Base-by-base conservation (phyloP, 371 early-diverging fungal genomes). In the Apophysomyces elegans region DNA sequence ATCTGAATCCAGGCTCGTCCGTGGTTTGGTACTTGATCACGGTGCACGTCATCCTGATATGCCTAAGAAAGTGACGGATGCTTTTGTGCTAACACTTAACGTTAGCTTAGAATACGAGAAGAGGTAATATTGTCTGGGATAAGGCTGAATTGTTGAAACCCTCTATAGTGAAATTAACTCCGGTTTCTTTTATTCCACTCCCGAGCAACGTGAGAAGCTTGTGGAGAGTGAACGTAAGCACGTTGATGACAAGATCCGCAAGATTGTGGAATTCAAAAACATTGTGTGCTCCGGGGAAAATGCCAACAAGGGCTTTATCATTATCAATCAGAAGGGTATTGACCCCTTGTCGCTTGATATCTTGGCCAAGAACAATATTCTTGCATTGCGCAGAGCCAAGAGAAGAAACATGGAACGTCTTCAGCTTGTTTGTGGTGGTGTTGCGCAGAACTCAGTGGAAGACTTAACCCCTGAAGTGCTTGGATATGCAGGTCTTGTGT, bases 81-180 rank as follows among this genome's bases (percentile, higher is more conserved):
- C 95, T 43, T 96, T 85, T 75, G 84, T 99, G 36, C 83, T 99
- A 63, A 99, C 97, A 13, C 86, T 99, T 61, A 99, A 99, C 76
- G 98, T 99, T 61, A 98, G 99, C 36, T 86, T 99, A 64, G 99
- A 99, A 86, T 99, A 99, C 81, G 99, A 99, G 79, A 99, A 99
- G 89, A 96, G 88, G 74, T 74, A 56, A 36, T 5, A 21, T 21
- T 5, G 54, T n/a, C 21, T 45, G 58, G 37, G 18, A 54, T 26
- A 26, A 37, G 35, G 54, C 16, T 44, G 26, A 45, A 16, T 37
- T 11, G 11, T 16, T 38, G 1, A 35, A 58, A 32, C 7, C 63
- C 39, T 12, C 44, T 64, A 54, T 62, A 92, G 97, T 72, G 99
- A 99, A 82, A 92, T 99, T 87, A 99, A 99, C 90, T 97, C 99